These are phyloP conservation scores for Bipolaris oryzae DNA, from an alignment of 2,329 filamentous ascomycete genomes.

Conservation along the genomic window DNA sequence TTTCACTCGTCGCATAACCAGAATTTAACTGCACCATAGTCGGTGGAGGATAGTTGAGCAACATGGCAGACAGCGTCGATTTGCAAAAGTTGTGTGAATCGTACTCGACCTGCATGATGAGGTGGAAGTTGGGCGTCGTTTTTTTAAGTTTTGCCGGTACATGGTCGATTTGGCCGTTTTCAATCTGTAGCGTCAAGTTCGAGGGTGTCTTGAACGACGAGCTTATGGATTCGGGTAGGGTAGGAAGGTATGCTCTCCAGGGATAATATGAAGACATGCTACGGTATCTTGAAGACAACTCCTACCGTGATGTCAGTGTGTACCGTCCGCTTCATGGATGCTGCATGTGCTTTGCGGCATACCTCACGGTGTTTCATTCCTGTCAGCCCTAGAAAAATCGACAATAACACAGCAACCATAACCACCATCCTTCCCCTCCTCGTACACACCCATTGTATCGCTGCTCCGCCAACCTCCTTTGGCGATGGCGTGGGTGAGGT, in stretches of 20 bases:
- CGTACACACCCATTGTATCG: conserved; percentile 37
- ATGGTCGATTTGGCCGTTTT: conserved; percentile 38
- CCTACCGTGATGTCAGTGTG: conserved; percentile 20
- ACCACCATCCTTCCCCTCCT: conserved; percentile 39
- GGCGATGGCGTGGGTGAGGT: conserved; percentile 36
- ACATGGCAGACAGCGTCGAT: conserved; percentile 61
- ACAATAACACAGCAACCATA: conserved; percentile 26
- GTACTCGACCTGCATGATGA: conserved; percentile 59
- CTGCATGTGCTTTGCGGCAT: neutral
- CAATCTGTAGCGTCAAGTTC: conserved; percentile 43
- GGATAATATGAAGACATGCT: conserved; percentile 34
- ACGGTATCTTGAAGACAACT: conserved; percentile 35
- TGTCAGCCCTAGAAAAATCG: conserved; percentile 28
- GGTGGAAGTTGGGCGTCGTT: conserved; percentile 56
- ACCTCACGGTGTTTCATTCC: conserved; percentile 30
- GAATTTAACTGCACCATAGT: conserved; percentile 58
- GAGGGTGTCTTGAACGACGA: conserved; percentile 41
- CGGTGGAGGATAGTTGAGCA: conserved; percentile 65
- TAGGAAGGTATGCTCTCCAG: conserved; percentile 38
- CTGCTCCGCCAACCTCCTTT: conserved; percentile 33
- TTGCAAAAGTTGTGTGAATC: conserved; percentile 61
- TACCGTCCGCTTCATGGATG: conserved; percentile 1
- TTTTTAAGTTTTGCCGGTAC: conserved; percentile 41
- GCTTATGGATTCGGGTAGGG: conserved; percentile 30
- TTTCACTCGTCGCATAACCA: conserved; percentile 18